These are phyloP conservation scores for Phytophthora pisi DNA, from an alignment of 352 stramenopile genomes.

Conservation along the genomic window DNA sequence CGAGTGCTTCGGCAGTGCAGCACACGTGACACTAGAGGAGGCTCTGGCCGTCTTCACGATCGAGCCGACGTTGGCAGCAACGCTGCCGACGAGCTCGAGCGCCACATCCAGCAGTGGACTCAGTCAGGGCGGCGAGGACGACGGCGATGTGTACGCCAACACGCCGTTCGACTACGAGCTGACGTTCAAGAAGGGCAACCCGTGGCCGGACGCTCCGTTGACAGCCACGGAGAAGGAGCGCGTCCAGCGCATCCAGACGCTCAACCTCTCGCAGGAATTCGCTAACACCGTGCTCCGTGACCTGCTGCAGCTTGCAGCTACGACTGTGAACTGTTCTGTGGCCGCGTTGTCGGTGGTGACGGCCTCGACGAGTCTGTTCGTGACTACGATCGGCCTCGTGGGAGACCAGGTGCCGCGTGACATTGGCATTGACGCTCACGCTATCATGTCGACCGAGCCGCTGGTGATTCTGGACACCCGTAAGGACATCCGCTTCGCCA, in stretches of 20 bases:
- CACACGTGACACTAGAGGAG: slow-evolving; percentile 47
- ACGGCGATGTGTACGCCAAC: slow-evolving; percentile 66
- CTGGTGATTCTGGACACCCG: slow-evolving; percentile 77
- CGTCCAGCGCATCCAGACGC: slow-evolving; percentile 57
- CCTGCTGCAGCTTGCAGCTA: slow-evolving; percentile 72
- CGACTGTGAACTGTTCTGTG: slow-evolving; percentile 72
- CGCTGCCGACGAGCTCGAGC: slow-evolving; percentile 34
- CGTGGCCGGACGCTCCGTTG: slow-evolving; percentile 76
- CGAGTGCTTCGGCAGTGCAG: slow-evolving; percentile 39
- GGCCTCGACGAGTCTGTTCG: slow-evolving; percentile 73
- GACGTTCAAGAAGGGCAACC: slow-evolving; percentile 72
- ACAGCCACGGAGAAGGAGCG: slow-evolving; percentile 60
- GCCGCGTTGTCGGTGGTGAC: slow-evolving; percentile 75
- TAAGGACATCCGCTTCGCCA: slow-evolving; percentile 77
- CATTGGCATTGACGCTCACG: slow-evolving; percentile 73
- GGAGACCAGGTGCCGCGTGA: slow-evolving; percentile 82
- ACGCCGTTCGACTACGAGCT: slow-evolving; percentile 70
- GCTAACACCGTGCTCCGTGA: slow-evolving; percentile 76
- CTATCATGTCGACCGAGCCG: slow-evolving; percentile 76
- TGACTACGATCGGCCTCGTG: slow-evolving; percentile 74
- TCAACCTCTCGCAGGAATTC: slow-evolving; percentile 83
- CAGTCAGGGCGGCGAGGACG: slow-evolving; percentile 47
- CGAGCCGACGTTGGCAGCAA: slow-evolving; percentile 42
- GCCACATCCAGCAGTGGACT: slow-evolving; percentile 41
- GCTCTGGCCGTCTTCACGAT: slow-evolving; percentile 44